Evolutionary conservation across 164 flowering plant genomes (phyloP).

Genomic region (Liquidambar formosana): DNA sequence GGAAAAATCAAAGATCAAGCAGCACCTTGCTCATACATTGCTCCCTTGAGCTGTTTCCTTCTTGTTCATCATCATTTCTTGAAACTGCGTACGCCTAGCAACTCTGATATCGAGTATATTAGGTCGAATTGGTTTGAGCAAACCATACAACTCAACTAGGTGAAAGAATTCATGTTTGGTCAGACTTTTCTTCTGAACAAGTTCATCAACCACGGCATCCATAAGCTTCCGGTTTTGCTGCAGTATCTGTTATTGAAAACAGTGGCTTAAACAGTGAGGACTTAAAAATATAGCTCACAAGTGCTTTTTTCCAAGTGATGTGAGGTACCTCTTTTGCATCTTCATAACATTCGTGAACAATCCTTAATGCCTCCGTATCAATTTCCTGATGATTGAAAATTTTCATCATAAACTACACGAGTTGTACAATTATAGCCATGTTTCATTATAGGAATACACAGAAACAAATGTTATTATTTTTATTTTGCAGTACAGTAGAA

Average conservation of each 20-base stretch:
- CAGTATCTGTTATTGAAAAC: constrained; percentile 55
- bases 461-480: not conserved
- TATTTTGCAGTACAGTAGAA: not conserved
- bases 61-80: constrained; percentile 42
- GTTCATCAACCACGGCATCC: constrained; percentile 75
- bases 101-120: constrained; percentile 61
- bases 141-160: constrained; percentile 68
- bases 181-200: constrained; percentile 70
- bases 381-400: constrained; percentile 54
- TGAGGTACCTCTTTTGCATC: constrained; percentile 77
- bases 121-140: constrained; percentile 57
- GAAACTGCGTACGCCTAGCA: constrained; percentile 51
- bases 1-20: not conserved
- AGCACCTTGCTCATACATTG: constrained; percentile 23
- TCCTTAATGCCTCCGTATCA: constrained; percentile 72
- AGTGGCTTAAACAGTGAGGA: not conserved
- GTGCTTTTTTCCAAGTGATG: not conserved
- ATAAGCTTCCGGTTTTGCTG: constrained; percentile 55
- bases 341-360: constrained; percentile 65
- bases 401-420: not conserved
- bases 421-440: not conserved
- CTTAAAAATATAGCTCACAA: not conserved
- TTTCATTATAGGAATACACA: not conserved
- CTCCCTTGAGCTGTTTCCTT: constrained; percentile 30
- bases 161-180: constrained; percentile 69